Evolutionary conservation across 805 yeast genomes (phyloP).

Genomic region (Candida arabinofermentans): DNA sequence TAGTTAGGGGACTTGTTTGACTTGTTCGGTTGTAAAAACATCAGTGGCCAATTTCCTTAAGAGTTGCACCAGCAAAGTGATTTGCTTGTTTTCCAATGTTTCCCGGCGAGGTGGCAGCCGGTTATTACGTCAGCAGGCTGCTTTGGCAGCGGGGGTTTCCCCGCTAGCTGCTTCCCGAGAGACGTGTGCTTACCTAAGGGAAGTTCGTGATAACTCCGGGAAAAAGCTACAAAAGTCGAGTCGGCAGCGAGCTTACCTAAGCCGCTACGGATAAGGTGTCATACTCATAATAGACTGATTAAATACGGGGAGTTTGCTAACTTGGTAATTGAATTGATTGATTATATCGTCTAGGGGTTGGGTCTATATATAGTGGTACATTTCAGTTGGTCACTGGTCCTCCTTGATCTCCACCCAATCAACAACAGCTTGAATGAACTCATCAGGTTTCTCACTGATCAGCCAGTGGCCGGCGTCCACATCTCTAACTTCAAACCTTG

Average conservation of each 20-base stretch:
- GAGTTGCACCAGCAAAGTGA: neutral
- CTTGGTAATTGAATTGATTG: too few species aligned
- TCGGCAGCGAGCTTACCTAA: neutral
- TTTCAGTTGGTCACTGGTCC: conserved; percentile 11
- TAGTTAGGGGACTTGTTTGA: too few species aligned
- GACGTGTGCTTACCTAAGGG: neutral
- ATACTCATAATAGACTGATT: neutral
- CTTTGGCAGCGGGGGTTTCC: neutral
- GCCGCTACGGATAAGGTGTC: neutral
- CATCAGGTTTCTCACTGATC: conserved; percentile 79
- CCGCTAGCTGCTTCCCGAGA: neutral
- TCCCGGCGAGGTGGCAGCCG: conserved; percentile 1
- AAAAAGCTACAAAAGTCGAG: conserved; percentile 1
- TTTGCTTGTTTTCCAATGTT: neutral
- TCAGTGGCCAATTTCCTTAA: neutral
- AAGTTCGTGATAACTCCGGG: neutral
- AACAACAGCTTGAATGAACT: conserved; percentile 57
- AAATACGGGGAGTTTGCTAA: neutral
- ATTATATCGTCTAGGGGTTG: too few species aligned
- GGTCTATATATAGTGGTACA: neutral
- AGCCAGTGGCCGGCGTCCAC: conserved; percentile 92
- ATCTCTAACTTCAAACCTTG: conserved; percentile 68
- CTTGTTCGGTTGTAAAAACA: neutral
- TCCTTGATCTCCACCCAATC: conserved; percentile 53
- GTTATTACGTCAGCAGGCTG: neutral